Conservation (phyloP, 768 basidiomycete genomes). For the Phylloporus scabripes region DNA sequence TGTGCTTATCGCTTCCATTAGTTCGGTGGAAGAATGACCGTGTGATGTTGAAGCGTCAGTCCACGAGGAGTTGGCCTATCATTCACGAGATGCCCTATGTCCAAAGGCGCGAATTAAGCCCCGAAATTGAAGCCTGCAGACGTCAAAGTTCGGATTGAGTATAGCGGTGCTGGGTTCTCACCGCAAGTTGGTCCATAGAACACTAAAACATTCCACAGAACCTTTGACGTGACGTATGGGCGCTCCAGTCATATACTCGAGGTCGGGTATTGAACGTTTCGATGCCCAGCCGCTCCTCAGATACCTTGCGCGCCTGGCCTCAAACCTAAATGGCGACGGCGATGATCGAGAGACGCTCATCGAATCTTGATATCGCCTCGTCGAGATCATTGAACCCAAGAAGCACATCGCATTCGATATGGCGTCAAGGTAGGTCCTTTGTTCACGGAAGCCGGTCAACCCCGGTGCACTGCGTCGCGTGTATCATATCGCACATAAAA, state of each 20-base stretch:
- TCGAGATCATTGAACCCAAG: slow-evolving; percentile 1
- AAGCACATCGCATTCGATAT: slow-evolving; percentile 8
- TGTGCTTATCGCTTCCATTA: neutral
- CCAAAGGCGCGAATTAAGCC: neutral
- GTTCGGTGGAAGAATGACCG: neutral
- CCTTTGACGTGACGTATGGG: neutral
- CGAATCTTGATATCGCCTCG: neutral
- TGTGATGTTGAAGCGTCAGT: too few species aligned
- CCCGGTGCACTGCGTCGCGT: slow-evolving; percentile 3
- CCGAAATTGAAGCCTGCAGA: neutral
- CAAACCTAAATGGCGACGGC: neutral
- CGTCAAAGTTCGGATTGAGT: neutral
- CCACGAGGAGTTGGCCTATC: neutral
- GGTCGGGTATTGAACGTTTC: too few species aligned
- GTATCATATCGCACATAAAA: slow-evolving; percentile 16
- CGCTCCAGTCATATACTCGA: neutral
- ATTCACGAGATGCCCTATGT: neutral
- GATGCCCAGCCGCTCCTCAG: too few species aligned
- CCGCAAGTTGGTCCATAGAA: neutral
- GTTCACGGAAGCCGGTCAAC: slow-evolving; percentile 4
- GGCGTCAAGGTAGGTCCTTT: slow-evolving; percentile 2
- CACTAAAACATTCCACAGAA: neutral
- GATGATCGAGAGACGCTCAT: slow-evolving; percentile 11
- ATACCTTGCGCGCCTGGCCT: too few species aligned
- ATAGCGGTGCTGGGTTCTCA: neutral